Evolutionary conservation across 2,329 filamentous ascomycete genomes (phyloP).

Genomic region (Sclerotinia glacialis): DNA sequence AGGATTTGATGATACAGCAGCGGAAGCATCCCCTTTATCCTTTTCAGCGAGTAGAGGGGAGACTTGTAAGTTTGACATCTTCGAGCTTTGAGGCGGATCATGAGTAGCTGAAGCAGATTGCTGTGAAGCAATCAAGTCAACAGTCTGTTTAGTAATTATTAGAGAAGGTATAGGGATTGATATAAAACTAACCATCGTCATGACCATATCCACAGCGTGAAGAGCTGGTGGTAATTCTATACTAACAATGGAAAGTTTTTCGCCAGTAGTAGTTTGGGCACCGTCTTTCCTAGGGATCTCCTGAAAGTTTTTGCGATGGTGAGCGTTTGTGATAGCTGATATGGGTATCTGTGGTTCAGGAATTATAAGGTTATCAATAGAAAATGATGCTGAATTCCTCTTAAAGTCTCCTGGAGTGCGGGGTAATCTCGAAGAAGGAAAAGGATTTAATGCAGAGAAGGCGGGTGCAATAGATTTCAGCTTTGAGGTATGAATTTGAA

Average conservation of each 20-base stretch:
- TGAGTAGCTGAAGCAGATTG: not conserved
- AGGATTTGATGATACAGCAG: not conserved
- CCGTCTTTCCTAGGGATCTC: not conserved
- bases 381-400: not conserved
- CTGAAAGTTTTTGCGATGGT: not conserved
- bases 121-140: not conserved
- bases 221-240: not conserved
- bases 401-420: not conserved
- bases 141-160: not conserved
- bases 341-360: not conserved
- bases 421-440: not conserved
- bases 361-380: not conserved
- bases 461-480: not conserved
- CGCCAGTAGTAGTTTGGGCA: not conserved
- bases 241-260: not conserved
- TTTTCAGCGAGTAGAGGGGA: not conserved
- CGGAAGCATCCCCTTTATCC: not conserved
- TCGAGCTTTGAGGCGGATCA: too few species aligned
- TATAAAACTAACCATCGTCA: not conserved
- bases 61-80: not conserved
- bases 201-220: not conserved
- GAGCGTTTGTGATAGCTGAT: not conserved
- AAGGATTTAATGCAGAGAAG: not conserved
- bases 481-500: conserved; percentile 6
- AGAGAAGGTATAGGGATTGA: not conserved